Percentiles rank a stretch among this genome's conserved stretches.
phyloP scores from a whole-genome alignment of 768 basidiomycete species.

The Mycena haematopus region DNA sequence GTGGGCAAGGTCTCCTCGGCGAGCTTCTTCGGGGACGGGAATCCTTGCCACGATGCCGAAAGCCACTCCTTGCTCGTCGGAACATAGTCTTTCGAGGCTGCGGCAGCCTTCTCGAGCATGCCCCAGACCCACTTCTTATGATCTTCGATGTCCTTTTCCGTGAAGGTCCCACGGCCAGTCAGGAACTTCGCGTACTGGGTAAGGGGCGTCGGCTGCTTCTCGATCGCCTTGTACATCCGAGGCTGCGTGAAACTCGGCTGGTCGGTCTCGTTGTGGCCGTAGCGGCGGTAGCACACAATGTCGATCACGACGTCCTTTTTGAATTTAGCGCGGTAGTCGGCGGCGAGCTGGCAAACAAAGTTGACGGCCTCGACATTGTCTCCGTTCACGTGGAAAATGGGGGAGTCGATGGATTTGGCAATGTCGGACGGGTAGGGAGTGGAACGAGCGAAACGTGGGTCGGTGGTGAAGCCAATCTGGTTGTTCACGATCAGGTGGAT shows the following conservation, averaged over 20 bases:
- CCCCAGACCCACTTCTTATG: constrained; percentile 99
- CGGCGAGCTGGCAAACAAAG: constrained; percentile 97
- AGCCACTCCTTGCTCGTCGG: constrained; percentile 97
- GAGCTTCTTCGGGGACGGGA: constrained; percentile 96
- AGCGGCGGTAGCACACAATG: constrained; percentile 97
- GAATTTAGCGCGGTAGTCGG: constrained; percentile 97
- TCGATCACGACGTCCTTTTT: constrained; percentile 99
- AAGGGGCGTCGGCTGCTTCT: constrained; percentile 90
- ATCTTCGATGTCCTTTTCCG: constrained; percentile 94
- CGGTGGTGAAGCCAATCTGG: constrained; percentile 99
- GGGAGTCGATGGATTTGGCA: constrained; percentile 96
- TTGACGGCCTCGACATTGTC: constrained; percentile 98
- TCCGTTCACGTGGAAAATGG: constrained; percentile 99
- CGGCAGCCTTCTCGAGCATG: constrained; percentile 96
- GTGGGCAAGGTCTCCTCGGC: constrained; percentile 93
- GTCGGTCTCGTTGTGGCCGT: constrained; percentile 99
- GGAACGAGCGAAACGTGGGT: constrained; percentile 95
- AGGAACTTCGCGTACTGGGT: constrained; percentile 93
- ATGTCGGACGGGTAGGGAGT: constrained; percentile 98
- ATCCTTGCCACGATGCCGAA: constrained; percentile 96
- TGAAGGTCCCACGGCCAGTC: constrained; percentile 90
- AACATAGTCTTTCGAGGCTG: constrained; percentile 93
- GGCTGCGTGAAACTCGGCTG: constrained; percentile 99
- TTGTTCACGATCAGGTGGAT: constrained; percentile 99
- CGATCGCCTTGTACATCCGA: constrained; percentile 97